phyloP scores from a whole-genome alignment of 192 early-diverging fungal genomes.

The Dimargaris xerosporica region DNA sequence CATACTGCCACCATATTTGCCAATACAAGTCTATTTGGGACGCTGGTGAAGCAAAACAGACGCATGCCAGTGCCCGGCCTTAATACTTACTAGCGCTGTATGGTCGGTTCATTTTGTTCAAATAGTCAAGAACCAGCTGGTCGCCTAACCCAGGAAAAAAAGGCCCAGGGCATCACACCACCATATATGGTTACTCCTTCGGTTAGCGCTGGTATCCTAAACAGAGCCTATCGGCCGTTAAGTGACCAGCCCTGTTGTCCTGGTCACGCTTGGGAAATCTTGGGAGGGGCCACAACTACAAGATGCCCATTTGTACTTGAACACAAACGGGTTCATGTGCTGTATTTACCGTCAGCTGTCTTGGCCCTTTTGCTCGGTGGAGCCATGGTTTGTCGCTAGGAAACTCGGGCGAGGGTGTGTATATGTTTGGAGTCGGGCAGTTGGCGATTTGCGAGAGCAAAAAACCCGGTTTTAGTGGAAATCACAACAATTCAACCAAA shows the following conservation, averaged over 20 bases:
- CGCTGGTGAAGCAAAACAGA: no score
- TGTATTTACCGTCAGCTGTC: not conserved
- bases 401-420: no score
- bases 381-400: not conserved
- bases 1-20: not conserved
- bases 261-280: not conserved
- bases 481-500: no score
- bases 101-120: conserved; percentile 20
- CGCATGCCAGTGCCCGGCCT: not conserved
- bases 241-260: no score
- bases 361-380: not conserved
- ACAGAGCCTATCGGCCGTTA: not conserved
- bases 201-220: not conserved
- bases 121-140: conserved; percentile 17
- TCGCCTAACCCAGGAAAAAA: not conserved
- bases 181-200: no score
- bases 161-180: no score
- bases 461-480: no score
- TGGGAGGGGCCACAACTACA: no score
- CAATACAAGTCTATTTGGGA: not conserved
- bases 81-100: conserved; percentile 19
- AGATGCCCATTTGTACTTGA: not conserved
- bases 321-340: no score
- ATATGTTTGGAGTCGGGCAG: no score
- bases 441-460: no score